Evolutionary conservation across 345 rosid species (phyloP), one percentile per base, ranked within the genome.

Genomic region (Moricandia moricandioides): DNA sequence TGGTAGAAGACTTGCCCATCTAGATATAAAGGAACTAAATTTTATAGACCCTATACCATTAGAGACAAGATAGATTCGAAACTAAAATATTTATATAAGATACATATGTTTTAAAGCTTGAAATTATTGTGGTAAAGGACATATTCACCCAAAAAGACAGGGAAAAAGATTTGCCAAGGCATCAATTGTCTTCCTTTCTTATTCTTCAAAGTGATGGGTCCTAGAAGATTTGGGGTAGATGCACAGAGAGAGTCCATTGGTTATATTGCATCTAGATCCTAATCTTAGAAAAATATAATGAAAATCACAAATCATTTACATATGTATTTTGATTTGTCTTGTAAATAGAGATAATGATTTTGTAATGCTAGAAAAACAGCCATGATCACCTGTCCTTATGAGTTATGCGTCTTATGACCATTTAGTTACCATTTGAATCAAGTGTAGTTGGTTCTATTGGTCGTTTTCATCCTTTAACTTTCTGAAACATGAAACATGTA

Each of bases 181-280:
- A 85, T 77, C 76, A 81, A 77, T 77, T 68, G 61, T 78, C 67
- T 57, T 74, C 24, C 35, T 65, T 58, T 74, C 58, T 16, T 59
- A 52, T 61, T 54, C 70, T 69, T 21, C 34, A 39, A 39, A 62
- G 64, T 64, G 47, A 70, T 63, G 27, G 45, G 75, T 77, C 67
- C 61, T 45, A 64, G 67, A 64, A 70, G 65, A 63, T 69, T 69
- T 49, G 62, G 60, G 39, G 49, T 68, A 69, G 37, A 69, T 37
- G 16, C 33, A 69, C 69, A 37, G 8, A 69, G 4, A 16, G 29
- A 37, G 2, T 55, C 31, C 6, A 77, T 62, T 58, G 62, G 72
- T 65, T 71, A 77, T 60, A 77, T 24, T 69, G 70, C 58, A 69
- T 76, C 60, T 70, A 16, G 65, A 76, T 56, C 80, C 74, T 61